Conservation (phyloP, 768 basidiomycete species). For the Hericium coralloides region DNA sequence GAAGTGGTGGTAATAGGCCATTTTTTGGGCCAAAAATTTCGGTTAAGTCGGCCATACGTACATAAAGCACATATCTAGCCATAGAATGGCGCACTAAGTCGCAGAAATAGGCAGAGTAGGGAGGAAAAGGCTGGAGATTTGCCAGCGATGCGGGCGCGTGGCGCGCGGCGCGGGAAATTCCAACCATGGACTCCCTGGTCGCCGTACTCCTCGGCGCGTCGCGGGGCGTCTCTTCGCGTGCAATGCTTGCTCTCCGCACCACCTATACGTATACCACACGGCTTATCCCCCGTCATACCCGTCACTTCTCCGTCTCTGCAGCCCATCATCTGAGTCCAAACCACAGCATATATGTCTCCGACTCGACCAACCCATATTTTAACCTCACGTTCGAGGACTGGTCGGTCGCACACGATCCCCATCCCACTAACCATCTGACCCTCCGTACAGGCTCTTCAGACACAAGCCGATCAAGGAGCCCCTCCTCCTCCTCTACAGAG, state of each 20-base stretch:
- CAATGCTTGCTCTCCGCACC: background rate
- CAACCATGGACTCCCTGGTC: too few relatives aligned
- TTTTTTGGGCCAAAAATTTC: too few relatives aligned
- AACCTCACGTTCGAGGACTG: constrained; percentile 90
- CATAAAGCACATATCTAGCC: too few relatives aligned
- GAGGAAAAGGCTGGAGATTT: too few relatives aligned
- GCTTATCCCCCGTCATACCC: constrained; percentile 3
- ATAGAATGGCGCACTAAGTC: too few relatives aligned
- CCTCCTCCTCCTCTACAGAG: constrained; percentile 80
- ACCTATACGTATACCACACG: background rate
- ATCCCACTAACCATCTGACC: constrained; percentile 19
- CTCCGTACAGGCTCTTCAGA: constrained; percentile 63
- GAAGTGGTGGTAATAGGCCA: too few relatives aligned
- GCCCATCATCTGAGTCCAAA: constrained; percentile 5
- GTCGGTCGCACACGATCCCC: constrained; percentile 31
- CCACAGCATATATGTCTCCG: constrained; percentile 65
- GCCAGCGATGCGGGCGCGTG: too few relatives aligned
- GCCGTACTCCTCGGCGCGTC: too few relatives aligned
- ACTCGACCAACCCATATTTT: constrained; percentile 76
- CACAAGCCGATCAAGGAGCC: constrained; percentile 58
- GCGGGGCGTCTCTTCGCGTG: too few relatives aligned
- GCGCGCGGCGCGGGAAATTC: too few relatives aligned
- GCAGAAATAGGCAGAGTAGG: too few relatives aligned
- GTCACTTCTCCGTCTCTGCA: constrained; percentile 5
- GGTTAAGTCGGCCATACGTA: too few relatives aligned